Evolutionary conservation across 1,284 basidiomycete genomes (phyloP).

Genomic region (Melampsora larici-populina): DNA sequence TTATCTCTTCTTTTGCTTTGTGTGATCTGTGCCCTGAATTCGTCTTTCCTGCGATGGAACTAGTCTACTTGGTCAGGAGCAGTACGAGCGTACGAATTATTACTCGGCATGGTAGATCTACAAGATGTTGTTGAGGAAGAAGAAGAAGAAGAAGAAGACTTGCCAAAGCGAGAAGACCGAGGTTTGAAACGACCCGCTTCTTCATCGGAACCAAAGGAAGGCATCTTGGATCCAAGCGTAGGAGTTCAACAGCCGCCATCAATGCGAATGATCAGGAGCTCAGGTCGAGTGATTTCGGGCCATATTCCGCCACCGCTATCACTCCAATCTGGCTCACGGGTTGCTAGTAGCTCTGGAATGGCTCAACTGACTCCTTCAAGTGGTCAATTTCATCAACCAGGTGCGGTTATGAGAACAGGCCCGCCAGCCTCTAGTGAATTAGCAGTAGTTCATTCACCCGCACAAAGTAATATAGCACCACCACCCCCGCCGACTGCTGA

Average conservation of each 20-base stretch:
- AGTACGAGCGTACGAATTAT: conserved; percentile 29
- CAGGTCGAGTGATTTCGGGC: neutral
- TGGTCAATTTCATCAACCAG: no score
- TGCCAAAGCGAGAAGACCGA: neutral
- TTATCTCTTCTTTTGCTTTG: neutral
- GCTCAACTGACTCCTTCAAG: no score
- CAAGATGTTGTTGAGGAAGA: conserved; percentile 12
- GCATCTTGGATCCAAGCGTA: neutral
- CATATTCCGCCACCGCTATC: neutral
- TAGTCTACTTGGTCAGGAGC: conserved; percentile 36
- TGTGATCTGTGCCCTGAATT: neutral
- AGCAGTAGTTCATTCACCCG: no score
- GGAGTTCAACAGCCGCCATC: neutral
- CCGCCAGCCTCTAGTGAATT: no score
- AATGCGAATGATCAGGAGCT: neutral
- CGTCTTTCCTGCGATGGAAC: neutral
- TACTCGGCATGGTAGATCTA: conserved; percentile 23
- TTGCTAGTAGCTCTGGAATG: no score
- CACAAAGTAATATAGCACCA: no score
- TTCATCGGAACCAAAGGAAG: neutral
- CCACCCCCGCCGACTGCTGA: no score
- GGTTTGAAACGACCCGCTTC: conserved; percentile 2
- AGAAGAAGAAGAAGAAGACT: neutral
- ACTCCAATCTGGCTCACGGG: no score
- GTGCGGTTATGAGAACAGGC: no score